Conservation (phyloP, 805 yeast genomes). For the Saccharomycopsis sp. region DNA sequence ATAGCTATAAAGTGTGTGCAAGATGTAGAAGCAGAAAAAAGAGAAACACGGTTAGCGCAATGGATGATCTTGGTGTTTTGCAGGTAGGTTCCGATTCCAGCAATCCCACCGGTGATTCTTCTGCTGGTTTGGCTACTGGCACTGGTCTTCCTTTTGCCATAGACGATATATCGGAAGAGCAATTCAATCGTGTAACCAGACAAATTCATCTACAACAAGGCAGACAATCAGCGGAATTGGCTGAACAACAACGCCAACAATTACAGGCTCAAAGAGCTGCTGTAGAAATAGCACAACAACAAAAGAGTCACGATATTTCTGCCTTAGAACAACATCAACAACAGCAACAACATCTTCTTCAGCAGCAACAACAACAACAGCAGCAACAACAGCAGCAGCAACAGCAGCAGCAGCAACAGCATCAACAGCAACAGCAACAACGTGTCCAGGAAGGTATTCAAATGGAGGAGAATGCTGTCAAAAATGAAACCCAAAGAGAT, state of each 20-base stretch:
- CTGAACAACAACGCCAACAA: conserved; percentile 15
- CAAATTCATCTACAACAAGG: conserved; percentile 6
- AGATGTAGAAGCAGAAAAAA: conserved; percentile 50
- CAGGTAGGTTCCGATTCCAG: neutral
- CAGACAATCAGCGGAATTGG: neutral
- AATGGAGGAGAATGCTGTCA: neutral
- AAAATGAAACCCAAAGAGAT: neutral
- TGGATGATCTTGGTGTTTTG: neutral
- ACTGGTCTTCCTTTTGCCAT: neutral
- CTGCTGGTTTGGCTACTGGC: conserved; percentile 3
- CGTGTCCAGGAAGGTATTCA: neutral
- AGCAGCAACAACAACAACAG: conserved; percentile 18
- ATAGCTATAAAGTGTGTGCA: conserved; percentile 50
- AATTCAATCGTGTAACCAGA: neutral
- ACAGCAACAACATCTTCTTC: conserved; percentile 19
- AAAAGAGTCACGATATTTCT: neutral
- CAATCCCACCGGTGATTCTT: neutral
- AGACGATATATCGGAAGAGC: neutral
- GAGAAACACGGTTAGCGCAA: conserved; percentile 23
- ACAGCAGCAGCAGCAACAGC: conserved; percentile 17
- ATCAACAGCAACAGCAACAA: conserved; percentile 22
- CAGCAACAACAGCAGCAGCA: conserved; percentile 21
- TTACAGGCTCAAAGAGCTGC: conserved; percentile 11
- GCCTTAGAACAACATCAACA: conserved; percentile 17
- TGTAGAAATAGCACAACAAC: neutral